Evolutionary conservation across 768 basidiomycete species (phyloP).

Genomic region (Russula sp.): DNA sequence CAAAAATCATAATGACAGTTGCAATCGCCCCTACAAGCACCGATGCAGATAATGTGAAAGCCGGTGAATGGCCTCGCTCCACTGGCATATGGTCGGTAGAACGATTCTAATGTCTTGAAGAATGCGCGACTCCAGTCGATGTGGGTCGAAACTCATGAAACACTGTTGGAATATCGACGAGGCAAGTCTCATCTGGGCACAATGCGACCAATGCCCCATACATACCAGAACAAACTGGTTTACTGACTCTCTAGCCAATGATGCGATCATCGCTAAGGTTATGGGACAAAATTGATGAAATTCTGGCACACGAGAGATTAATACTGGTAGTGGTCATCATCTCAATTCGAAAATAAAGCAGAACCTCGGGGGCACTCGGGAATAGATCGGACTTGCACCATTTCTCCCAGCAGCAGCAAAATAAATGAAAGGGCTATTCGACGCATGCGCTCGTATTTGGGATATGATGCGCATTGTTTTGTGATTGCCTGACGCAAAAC

Average conservation of each 20-base stretch:
- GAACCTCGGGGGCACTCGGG: too few species aligned
- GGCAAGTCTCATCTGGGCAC: too few species aligned
- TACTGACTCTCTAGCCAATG: slow-evolving; percentile 87
- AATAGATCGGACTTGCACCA: slow-evolving; percentile 32
- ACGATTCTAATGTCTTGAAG: too few species aligned
- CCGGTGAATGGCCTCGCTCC: slow-evolving; percentile 55
- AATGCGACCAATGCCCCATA: too few species aligned
- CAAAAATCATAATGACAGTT: slow-evolving; percentile 87
- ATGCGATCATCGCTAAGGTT: too few species aligned
- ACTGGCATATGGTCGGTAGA: slow-evolving; percentile 88
- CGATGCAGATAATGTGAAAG: slow-evolving; percentile 86
- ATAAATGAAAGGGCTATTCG: slow-evolving; percentile 92
- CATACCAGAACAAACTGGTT: slow-evolving; percentile 99
- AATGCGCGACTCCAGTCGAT: too few species aligned
- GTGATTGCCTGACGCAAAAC: slow-evolving; percentile 97
- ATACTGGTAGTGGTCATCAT: too few species aligned
- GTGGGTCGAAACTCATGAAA: too few species aligned
- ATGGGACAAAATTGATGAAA: too few species aligned
- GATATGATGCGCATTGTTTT: slow-evolving; percentile 86
- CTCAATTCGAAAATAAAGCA: too few species aligned
- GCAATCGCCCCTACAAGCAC: slow-evolving; percentile 95
- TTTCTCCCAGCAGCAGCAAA: slow-evolving; percentile 99
- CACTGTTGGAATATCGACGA: slow-evolving; percentile 93
- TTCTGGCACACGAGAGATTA: too few species aligned
- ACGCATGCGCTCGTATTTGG: slow-evolving; percentile 92